phyloP scores from a whole-genome alignment of 2,329 filamentous ascomycete species.

The Zasmidium angulare region DNA sequence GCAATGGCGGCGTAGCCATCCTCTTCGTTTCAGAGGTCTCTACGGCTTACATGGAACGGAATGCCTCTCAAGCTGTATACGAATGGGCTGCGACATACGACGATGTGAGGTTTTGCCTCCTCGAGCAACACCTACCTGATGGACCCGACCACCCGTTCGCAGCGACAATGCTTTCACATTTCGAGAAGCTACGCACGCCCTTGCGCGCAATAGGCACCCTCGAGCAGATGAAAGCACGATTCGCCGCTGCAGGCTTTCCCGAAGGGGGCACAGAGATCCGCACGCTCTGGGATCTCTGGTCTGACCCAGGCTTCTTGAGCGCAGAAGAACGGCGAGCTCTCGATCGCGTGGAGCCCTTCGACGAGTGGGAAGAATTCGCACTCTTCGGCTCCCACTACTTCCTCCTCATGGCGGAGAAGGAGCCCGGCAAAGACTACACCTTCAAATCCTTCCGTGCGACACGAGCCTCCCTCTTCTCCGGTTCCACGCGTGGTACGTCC shows the following conservation, averaged over 20 bases:
- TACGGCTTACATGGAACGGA: slow-evolving; percentile 81
- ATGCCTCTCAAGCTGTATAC: slow-evolving; percentile 71
- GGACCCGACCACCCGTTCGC: slow-evolving; percentile 80
- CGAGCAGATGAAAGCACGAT: slow-evolving; percentile 66
- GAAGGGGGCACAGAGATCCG: slow-evolving; percentile 54
- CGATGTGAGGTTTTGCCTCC: slow-evolving; percentile 75
- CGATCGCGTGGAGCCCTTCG: slow-evolving; percentile 77
- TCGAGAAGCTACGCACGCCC: slow-evolving; percentile 75
- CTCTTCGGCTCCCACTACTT: slow-evolving; percentile 85
- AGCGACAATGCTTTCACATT: slow-evolving; percentile 79
- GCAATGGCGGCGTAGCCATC: slow-evolving; percentile 56
- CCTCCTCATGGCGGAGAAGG: slow-evolving; percentile 64
- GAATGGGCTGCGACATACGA: slow-evolving; percentile 72
- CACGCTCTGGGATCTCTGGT: slow-evolving; percentile 84
- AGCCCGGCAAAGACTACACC: slow-evolving; percentile 28
- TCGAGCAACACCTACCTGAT: slow-evolving; percentile 83
- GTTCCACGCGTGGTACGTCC: slow-evolving; percentile 19
- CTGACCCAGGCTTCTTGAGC: slow-evolving; percentile 64
- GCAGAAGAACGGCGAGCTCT: slow-evolving; percentile 60
- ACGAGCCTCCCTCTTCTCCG: slow-evolving; percentile 24
- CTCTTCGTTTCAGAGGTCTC: slow-evolving; percentile 89
- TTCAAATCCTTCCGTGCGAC: slow-evolving; percentile 22
- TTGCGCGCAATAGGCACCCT: slow-evolving; percentile 69
- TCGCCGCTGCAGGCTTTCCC: slow-evolving; percentile 67
- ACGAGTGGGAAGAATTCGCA: slow-evolving; percentile 94